A percentile compares a stretch with the other conserved stretches of the same genome.
Conservation (phyloP, 768 basidiomycete species). For the Trametes maxima region DNA sequence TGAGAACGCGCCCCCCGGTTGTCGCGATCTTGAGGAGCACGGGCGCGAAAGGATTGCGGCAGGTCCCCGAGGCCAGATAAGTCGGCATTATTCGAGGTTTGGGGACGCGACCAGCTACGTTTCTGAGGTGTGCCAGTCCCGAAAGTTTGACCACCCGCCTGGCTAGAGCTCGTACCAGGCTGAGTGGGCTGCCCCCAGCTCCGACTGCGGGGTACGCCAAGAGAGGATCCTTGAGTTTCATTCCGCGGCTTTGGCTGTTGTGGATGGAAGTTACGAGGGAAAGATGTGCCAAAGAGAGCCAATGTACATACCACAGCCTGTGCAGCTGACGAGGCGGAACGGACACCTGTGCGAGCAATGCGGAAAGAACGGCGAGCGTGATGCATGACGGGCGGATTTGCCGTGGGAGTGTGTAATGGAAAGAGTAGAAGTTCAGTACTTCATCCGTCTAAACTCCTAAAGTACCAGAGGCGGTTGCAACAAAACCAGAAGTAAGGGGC, state of each 20-base stretch:
- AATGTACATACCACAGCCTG: conserved; percentile 22
- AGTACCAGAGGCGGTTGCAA: background rate
- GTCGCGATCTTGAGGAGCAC: background rate
- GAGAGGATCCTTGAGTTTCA: background rate
- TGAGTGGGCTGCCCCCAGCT: conserved; percentile 17
- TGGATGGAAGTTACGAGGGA: background rate
- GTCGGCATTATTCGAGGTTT: background rate
- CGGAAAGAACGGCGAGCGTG: conserved; percentile 27
- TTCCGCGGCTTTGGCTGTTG: conserved; percentile 6
- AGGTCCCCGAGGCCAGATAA: background rate
- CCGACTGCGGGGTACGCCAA: conserved; percentile 11
- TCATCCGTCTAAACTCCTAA: background rate
- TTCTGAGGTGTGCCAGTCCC: background rate
- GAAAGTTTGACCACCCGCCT: background rate
- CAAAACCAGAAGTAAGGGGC: background rate
- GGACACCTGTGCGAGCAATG: conserved; percentile 19
- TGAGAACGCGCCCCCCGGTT: background rate
- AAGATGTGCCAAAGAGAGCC: background rate
- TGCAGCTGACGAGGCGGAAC: conserved; percentile 25
- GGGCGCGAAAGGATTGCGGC: background rate
- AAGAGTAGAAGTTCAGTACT: background rate
- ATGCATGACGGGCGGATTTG: conserved; percentile 18
- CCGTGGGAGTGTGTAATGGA: no score
- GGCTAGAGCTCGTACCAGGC: background rate
- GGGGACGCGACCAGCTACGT: conserved; percentile 8